Base-by-base conservation (phyloP, 768 basidiomycete genomes). In the Termitomyces sp. region DNA sequence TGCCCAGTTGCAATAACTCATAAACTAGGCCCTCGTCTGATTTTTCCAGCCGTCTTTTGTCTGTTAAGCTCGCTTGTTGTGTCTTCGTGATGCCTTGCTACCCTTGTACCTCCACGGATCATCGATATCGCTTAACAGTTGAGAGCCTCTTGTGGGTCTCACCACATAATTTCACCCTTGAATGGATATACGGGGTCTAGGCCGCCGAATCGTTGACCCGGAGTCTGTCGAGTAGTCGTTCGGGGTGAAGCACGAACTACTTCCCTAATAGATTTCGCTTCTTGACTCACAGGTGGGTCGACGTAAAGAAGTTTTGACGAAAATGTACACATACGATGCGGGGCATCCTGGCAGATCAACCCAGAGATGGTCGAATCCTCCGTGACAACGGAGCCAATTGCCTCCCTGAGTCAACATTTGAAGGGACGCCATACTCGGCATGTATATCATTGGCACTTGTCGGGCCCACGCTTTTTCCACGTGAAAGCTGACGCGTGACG, bases 401-500 rank as follows among this genome's bases (percentile, higher is more conserved):
- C 28, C 39, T 41, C 51, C 46, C 51, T 58, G 47, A 54, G 10
- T 20, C 36, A 54, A 42, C 18, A 44, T 58, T 49, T 33, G 54
- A 52, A 60, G 63, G 60, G 60, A 62, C 60, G 49, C 58, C 24
- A 46, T 31, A 28, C 20, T 64, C 62, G 60, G 56, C 45, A 54
- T n/a, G 18, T 47, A 47, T 54, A 44, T 60, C 51, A n/a, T n/a
- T n/a, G n/a, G n/a, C n/a, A 56, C n/a, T 58, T 53, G 44, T 54
- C 31, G 56, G 36, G 52, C 53, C 56, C 48, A 58, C 57, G 58
- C 57, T 46, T 51, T 33, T 36, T 26, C 54, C 63, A 64, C 63
- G 63, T 64, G 63, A 55, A 56, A 48, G 31, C 50, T 37, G 56
- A 64, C 57, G 63, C 58, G 57, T 46, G 54, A 60, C 52, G 56